These are phyloP conservation scores for Kwoniella sp. DNA, from an alignment of 768 basidiomycete genomes.

Conservation along the genomic window DNA sequence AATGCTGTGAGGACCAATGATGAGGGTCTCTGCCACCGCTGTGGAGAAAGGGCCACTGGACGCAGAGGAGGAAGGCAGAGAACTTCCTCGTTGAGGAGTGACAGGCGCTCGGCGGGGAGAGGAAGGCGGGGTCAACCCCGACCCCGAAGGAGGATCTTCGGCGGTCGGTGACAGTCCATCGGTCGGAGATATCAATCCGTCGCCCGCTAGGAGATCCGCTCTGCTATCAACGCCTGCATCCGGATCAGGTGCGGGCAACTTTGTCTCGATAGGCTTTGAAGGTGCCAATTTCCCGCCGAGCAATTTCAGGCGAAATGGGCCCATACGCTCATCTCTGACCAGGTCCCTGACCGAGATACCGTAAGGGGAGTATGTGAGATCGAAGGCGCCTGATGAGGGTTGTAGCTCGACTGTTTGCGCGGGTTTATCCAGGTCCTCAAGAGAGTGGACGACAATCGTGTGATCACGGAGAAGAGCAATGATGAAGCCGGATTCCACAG, in stretches of 20 bases:
- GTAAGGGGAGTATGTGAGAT: slow-evolving; percentile 50
- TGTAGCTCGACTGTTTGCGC: slow-evolving; percentile 68
- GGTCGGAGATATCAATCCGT: slow-evolving; percentile 6
- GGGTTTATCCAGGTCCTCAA: slow-evolving; percentile 63
- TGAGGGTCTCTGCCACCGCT: slow-evolving; percentile 42
- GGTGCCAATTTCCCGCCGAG: slow-evolving; percentile 38
- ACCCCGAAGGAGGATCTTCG: slow-evolving; percentile 52
- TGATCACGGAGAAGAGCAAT: slow-evolving; percentile 76
- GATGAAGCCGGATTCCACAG: slow-evolving; percentile 78
- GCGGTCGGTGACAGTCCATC: slow-evolving; percentile 13
- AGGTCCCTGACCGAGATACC: slow-evolving; percentile 45
- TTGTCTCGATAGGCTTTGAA: slow-evolving; percentile 17
- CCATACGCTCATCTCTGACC: slow-evolving; percentile 44
- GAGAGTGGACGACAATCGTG: slow-evolving; percentile 76
- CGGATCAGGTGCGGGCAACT: background rate
- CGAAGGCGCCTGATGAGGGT: slow-evolving; percentile 52
- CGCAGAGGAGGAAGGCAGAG: slow-evolving; percentile 19
- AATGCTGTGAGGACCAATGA: slow-evolving; percentile 46
- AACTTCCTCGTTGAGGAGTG: slow-evolving; percentile 36
- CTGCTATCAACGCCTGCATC: background rate
- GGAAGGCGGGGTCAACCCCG: slow-evolving; percentile 53
- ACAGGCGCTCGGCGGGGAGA: slow-evolving; percentile 43
- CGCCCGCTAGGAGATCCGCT: background rate
- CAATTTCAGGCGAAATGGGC: slow-evolving; percentile 26
- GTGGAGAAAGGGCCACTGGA: slow-evolving; percentile 39